A percentile compares a stretch with the other conserved stretches of the same genome.
phyloP scores from a whole-genome alignment of 2,329 filamentous ascomycete species.

The Clonostachys rosea region DNA sequence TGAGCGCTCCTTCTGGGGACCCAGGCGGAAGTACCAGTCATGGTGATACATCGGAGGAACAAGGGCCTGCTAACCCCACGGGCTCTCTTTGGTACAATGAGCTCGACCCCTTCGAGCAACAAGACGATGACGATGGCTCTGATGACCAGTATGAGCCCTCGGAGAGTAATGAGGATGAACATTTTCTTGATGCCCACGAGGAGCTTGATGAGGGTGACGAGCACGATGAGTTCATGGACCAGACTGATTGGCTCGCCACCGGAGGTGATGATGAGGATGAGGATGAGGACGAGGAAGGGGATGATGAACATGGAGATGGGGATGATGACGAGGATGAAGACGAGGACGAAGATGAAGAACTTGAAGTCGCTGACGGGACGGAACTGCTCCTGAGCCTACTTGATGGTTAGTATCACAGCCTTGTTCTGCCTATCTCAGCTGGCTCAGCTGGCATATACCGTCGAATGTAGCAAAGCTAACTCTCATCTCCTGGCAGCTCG shows the following conservation, averaged over 20 bases:
- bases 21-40: too few relatives aligned
- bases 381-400: slow-evolving; percentile 17
- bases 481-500: too few relatives aligned
- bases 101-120: slow-evolving; percentile 2
- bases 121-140: slow-evolving; percentile 5
- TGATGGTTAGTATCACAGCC: slow-evolving; percentile 14
- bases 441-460: neutral
- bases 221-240: too few relatives aligned
- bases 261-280: slow-evolving; percentile 9
- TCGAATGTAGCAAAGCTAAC: too few relatives aligned
- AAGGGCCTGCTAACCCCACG: neutral
- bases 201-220: slow-evolving; percentile 10
- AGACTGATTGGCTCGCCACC: too few relatives aligned
- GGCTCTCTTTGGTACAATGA: slow-evolving; percentile 2
- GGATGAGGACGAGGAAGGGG: slow-evolving; percentile 9
- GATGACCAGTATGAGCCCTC: slow-evolving; percentile 2
- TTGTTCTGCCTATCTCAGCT: neutral
- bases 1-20: too few relatives aligned
- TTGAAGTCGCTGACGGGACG: neutral
- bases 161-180: neutral
- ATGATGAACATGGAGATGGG: slow-evolving; percentile 8
- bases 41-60: too few relatives aligned
- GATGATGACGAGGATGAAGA: slow-evolving; percentile 23
- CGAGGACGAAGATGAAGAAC: slow-evolving; percentile 22
- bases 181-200: slow-evolving; percentile 9